phyloP scores from a whole-genome alignment of 768 basidiomycete species.

The Macrolepiota albuminosa region DNA sequence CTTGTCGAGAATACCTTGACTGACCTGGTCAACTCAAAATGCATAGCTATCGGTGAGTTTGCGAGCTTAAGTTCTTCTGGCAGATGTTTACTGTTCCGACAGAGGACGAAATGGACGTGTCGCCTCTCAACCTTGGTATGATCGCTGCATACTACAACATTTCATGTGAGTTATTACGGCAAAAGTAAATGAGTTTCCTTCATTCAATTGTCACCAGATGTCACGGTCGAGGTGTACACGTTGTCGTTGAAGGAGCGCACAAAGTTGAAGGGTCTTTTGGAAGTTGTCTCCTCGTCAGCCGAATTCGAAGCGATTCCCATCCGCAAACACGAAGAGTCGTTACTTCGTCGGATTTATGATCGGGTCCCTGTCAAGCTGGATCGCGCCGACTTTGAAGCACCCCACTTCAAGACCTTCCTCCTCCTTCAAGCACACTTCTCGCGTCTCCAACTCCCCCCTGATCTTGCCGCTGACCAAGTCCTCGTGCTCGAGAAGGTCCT shows the following conservation, averaged over 20 bases:
- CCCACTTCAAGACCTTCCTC: conserved; percentile 97
- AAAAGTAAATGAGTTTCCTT: background rate
- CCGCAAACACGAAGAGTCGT: conserved; percentile 83
- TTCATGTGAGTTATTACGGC: conserved; percentile 52
- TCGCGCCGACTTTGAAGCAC: conserved; percentile 78
- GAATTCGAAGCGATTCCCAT: conserved; percentile 96
- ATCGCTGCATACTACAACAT: conserved; percentile 97
- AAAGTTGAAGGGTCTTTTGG: conserved; percentile 93
- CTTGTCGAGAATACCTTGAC: conserved; percentile 90
- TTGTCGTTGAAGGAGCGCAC: conserved; percentile 93
- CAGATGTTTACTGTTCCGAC: background rate
- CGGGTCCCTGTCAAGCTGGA: conserved; percentile 95
- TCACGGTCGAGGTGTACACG: conserved; percentile 96
- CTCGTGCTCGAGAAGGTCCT: conserved; percentile 87
- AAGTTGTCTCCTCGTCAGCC: conserved; percentile 94
- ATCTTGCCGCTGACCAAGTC: conserved; percentile 88
- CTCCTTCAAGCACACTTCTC: conserved; percentile 97
- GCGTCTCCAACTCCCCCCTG: conserved; percentile 85
- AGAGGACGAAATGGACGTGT: conserved; percentile 94
- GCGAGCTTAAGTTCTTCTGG: background rate
- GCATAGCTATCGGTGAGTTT: conserved; percentile 76
- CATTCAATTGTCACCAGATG: conserved; percentile 45
- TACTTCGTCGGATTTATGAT: conserved; percentile 89
- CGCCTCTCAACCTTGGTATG: conserved; percentile 94
- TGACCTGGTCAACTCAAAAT: conserved; percentile 92